Conservation (phyloP, 2,329 filamentous ascomycete genomes). For the Colletotrichum shisoi region DNA sequence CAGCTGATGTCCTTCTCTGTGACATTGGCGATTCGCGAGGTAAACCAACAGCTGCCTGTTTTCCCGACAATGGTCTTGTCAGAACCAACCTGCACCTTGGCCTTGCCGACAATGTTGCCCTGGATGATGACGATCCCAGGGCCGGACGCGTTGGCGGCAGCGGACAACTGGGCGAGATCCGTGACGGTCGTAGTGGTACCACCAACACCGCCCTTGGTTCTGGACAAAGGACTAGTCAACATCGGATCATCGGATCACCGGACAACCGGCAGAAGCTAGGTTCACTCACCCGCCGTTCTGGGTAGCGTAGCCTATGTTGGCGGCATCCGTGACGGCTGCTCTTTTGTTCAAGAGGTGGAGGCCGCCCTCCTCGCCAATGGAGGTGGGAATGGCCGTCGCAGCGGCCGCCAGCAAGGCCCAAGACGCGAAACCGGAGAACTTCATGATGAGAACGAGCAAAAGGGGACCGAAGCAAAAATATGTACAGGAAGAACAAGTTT, state of each 20-base stretch:
- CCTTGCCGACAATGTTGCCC: constrained; percentile 49
- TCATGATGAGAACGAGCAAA: constrained; percentile 7
- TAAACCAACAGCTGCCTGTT: constrained; percentile 39
- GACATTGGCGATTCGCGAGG: neutral
- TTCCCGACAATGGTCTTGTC: constrained; percentile 54
- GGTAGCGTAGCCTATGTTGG: constrained; percentile 37
- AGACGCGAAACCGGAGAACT: constrained; percentile 12
- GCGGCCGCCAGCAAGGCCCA: constrained; percentile 26
- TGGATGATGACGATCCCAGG: constrained; percentile 50
- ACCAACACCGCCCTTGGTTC: constrained; percentile 36
- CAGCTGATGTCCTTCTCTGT: neutral
- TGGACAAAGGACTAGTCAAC: neutral
- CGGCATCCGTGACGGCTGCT: constrained; percentile 34
- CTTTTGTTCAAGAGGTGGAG: constrained; percentile 27
- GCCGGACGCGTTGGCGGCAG: constrained; percentile 52
- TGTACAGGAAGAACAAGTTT: neutral
- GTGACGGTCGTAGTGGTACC: constrained; percentile 53
- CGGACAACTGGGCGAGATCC: constrained; percentile 56
- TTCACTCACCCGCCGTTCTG: constrained; percentile 36
- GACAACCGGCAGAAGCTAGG: neutral
- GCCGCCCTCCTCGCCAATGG: constrained; percentile 2
- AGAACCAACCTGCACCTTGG: constrained; percentile 50
- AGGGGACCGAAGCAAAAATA: neutral
- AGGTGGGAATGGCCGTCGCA: constrained; percentile 26
- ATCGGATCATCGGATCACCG: no score